Conservation (phyloP, 148 eudicot genomes). For the Linanthus parryae region DNA sequence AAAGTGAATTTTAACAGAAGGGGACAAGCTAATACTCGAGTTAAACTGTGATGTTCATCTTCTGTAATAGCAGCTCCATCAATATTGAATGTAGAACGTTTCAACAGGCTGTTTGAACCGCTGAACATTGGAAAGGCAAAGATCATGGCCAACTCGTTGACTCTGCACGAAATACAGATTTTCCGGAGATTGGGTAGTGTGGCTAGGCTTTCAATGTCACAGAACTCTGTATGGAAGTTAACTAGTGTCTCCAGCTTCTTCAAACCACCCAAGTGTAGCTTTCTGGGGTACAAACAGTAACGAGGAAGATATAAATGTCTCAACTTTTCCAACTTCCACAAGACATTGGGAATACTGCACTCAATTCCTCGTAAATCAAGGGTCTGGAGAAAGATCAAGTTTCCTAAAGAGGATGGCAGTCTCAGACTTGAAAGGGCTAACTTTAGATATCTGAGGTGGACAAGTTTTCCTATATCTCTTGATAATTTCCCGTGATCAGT, state of each 20-base stretch:
- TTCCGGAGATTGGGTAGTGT: constrained; percentile 2
- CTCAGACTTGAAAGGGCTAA: neutral
- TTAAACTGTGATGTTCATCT: neutral
- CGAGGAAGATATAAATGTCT: constrained; percentile 26
- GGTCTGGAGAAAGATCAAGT: constrained; percentile 19
- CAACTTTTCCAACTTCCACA: constrained; percentile 17
- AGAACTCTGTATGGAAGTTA: constrained; percentile 2
- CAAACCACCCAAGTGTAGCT: constrained; percentile 3
- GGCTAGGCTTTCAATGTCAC: neutral
- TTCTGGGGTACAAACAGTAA: neutral
- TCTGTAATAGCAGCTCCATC: neutral
- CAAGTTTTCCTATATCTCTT: constrained; percentile 8
- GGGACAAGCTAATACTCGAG: neutral
- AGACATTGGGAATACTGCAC: constrained; percentile 6
- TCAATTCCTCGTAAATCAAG: constrained; percentile 11
- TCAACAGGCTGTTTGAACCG: neutral
- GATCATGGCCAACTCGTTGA: neutral
- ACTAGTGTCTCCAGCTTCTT: constrained; percentile 13
- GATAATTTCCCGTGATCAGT: no score
- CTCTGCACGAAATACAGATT: no score
- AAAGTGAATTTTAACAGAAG: neutral
- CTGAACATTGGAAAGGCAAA: neutral
- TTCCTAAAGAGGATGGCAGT: constrained; percentile 18
- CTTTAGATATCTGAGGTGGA: constrained; percentile 23
- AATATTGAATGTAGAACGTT: neutral